Percentiles rank a stretch among this genome's conserved stretches.
Conservation (phyloP, 345 rosid genomes). For the Iberis pinnata region DNA sequence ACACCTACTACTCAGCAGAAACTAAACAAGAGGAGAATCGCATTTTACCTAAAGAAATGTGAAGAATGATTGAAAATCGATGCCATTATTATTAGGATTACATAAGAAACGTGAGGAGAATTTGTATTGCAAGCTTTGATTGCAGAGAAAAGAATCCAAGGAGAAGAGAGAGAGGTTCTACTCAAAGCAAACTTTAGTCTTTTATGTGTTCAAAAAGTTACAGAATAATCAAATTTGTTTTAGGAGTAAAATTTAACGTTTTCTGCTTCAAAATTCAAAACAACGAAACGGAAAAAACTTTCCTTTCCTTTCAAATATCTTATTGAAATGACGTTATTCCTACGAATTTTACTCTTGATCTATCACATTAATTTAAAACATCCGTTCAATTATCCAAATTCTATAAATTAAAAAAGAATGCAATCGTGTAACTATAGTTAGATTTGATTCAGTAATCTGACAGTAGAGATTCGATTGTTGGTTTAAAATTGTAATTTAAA, state of each 20-base stretch:
- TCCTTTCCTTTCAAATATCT: neutral
- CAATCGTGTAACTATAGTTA: no score
- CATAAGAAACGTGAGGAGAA: slow-evolving; percentile 6
- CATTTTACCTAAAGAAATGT: slow-evolving; percentile 11
- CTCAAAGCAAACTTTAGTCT: slow-evolving; percentile 9
- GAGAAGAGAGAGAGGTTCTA: slow-evolving; percentile 22
- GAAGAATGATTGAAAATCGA: neutral
- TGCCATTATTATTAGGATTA: no score
- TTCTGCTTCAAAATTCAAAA: slow-evolving; percentile 4
- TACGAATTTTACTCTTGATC: no score
- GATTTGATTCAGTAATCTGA: no score
- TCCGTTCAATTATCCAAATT: no score
- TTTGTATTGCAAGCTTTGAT: slow-evolving; percentile 25
- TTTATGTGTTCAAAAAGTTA: neutral
- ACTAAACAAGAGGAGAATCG: neutral
- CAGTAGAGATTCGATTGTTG: no score
- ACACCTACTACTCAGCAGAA: slow-evolving; percentile 15
- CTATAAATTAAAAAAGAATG: no score
- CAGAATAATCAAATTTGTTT: neutral
- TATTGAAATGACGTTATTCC: slow-evolving; percentile 13
- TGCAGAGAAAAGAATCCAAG: slow-evolving; percentile 32
- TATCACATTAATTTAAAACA: no score
- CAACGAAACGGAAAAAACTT: slow-evolving; percentile 7
- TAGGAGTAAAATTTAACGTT: neutral
- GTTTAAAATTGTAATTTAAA: no score